phyloP scores from a whole-genome alignment of 495 filamentous ascomycete species.

The Ramalina intermedia region DNA sequence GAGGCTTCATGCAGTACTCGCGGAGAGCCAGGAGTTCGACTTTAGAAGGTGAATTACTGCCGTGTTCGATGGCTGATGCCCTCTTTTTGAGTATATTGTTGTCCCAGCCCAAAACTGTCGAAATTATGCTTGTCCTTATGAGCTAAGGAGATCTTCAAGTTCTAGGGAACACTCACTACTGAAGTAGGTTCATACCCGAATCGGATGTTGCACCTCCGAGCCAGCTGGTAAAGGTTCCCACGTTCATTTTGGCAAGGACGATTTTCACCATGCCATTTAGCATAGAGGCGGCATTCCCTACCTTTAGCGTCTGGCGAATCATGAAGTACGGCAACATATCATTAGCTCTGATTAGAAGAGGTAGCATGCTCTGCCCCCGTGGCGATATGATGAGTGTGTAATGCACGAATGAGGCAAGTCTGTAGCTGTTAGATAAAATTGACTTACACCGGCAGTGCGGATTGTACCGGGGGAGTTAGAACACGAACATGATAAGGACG shows the following conservation, averaged over 20 bases:
- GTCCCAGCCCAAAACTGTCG: conserved; percentile 46
- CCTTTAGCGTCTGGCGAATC: conserved; percentile 44
- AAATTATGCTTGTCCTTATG: conserved; percentile 38
- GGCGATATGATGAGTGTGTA: conserved; percentile 47
- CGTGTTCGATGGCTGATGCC: conserved; percentile 36
- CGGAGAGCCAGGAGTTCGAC: conserved; percentile 34
- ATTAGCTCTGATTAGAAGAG: conserved; percentile 41
- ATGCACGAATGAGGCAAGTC: conserved; percentile 48
- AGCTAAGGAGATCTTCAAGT: not conserved
- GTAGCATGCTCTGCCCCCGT: conserved; percentile 46
- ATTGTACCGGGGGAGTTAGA: not conserved
- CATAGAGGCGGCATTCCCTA: conserved; percentile 58
- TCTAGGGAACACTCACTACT: conserved; percentile 28
- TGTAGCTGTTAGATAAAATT: conserved; percentile 14
- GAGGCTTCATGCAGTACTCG: conserved; percentile 28
- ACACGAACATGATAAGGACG: conserved; percentile 38
- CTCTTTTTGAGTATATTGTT: conserved; percentile 39
- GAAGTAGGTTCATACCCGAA: conserved; percentile 56
- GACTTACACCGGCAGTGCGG: not conserved
- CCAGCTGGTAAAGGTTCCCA: conserved; percentile 51
- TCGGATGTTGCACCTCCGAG: conserved; percentile 41
- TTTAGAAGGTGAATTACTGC: conserved; percentile 31
- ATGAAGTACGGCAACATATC: conserved; percentile 44
- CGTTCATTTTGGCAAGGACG: conserved; percentile 48
- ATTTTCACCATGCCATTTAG: conserved; percentile 47